phyloP scores from a whole-genome alignment of 192 early-diverging fungal species.

The Podila minutissima region DNA sequence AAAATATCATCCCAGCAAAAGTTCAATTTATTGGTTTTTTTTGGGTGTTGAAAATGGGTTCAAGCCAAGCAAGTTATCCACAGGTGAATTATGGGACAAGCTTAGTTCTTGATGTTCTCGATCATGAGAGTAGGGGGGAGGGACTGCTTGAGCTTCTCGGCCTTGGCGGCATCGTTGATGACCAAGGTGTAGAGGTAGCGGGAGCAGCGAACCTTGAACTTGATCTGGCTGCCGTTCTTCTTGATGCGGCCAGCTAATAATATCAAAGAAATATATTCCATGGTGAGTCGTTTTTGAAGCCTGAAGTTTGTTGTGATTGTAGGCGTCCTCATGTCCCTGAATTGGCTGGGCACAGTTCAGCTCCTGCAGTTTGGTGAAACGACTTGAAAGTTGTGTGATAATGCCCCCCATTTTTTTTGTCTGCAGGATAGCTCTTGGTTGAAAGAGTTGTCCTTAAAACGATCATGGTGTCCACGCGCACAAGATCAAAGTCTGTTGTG shows the following conservation, averaged over 20 bases:
- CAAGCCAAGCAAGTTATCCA: background rate
- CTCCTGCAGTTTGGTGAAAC: too few species aligned
- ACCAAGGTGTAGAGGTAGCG: conserved; percentile 98
- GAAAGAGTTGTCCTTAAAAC: too few species aligned
- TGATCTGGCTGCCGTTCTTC: conserved; percentile 75
- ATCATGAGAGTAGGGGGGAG: conserved; percentile 80
- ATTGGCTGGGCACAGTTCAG: too few species aligned
- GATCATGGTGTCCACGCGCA: too few species aligned
- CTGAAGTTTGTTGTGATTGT: too few species aligned
- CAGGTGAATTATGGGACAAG: background rate
- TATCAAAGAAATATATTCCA: background rate
- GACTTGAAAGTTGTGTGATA: too few species aligned
- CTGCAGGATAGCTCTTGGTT: too few species aligned
- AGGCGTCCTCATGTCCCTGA: too few species aligned
- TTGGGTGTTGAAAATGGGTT: background rate
- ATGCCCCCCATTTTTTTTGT: too few species aligned
- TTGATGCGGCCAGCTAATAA: conserved; percentile 86
- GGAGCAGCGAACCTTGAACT: conserved; percentile 99
- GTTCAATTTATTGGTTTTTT: background rate
- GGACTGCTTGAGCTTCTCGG: conserved; percentile 94
- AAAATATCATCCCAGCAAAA: background rate
- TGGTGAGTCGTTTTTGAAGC: too few species aligned
- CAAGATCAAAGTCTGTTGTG: too few species aligned
- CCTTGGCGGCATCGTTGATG: conserved; percentile 94
- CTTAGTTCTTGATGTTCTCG: conserved; percentile 55